Evolutionary conservation across 2,329 filamentous ascomycete genomes (phyloP).

Genomic region (Stachybotrys elegans): DNA sequence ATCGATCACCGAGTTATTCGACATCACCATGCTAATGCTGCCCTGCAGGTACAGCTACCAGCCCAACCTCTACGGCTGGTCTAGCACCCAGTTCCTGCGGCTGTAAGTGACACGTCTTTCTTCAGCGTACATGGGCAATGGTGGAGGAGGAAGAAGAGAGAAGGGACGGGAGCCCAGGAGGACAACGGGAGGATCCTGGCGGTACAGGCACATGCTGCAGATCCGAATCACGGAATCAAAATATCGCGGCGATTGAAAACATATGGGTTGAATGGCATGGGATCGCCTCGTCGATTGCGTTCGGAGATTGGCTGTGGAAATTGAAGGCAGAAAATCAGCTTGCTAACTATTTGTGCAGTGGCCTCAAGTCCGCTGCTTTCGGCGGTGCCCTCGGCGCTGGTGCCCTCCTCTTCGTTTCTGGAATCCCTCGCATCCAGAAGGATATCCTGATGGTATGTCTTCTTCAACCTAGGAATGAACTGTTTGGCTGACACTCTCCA

Average conservation of each 20-base stretch:
- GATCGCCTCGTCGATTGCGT: too few relatives aligned
- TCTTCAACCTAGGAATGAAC: neutral
- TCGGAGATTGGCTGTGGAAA: too few relatives aligned
- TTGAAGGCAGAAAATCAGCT: too few relatives aligned
- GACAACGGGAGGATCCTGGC: too few relatives aligned
- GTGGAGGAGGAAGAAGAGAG: neutral
- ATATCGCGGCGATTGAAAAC: too few relatives aligned
- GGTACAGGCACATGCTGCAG: too few relatives aligned
- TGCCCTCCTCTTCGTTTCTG: conserved; percentile 56
- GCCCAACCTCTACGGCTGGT: conserved; percentile 50
- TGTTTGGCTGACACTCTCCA: conserved; percentile 15
- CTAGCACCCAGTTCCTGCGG: conserved; percentile 38
- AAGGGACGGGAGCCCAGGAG: too few relatives aligned
- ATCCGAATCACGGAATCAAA: too few relatives aligned
- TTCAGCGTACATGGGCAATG: neutral
- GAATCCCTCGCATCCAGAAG: conserved; percentile 53
- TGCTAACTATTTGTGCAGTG: conserved; percentile 32
- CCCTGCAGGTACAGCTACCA: conserved; percentile 52
- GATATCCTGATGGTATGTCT: conserved; percentile 53
- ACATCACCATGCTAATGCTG: conserved; percentile 27
- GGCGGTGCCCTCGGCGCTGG: conserved; percentile 53
- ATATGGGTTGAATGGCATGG: too few relatives aligned
- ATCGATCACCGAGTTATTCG: too few relatives aligned
- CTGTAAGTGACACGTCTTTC: conserved; percentile 44
- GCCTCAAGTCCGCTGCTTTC: conserved; percentile 46